Evolutionary conservation across 75 land plant genomes (phyloP).

Genomic region (Pinus taeda): DNA sequence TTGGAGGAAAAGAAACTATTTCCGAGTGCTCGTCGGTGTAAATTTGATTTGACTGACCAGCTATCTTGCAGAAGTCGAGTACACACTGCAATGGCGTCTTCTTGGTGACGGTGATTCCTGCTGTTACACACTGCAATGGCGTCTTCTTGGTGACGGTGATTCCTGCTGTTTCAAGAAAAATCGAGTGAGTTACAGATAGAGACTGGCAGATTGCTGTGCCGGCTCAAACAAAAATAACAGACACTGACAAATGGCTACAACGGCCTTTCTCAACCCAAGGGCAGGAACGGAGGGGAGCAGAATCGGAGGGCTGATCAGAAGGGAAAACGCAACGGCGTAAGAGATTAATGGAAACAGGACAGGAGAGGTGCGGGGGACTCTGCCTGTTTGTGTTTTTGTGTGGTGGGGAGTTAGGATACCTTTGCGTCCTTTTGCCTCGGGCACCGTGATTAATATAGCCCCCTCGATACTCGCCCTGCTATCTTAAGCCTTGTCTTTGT

Average conservation of each 20-base stretch:
- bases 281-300: not conserved
- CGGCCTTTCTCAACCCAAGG: not conserved
- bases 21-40: not conserved
- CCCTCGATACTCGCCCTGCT: constrained; percentile 15
- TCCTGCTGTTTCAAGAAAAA: not conserved
- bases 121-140: too few relatives aligned
- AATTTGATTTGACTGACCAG: too few relatives aligned
- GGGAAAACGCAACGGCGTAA: not conserved
- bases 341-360: not conserved
- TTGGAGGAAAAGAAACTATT: not conserved
- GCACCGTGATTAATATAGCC: not conserved
- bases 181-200: not conserved
- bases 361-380: not conserved
- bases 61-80: too few relatives aligned
- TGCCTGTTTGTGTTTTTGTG: not conserved
- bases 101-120: too few relatives aligned
- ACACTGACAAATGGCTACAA: not conserved
- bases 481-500: not conserved
- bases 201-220: not conserved
- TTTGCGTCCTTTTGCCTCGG: not conserved
- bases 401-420: not conserved
- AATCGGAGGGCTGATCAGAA: not conserved
- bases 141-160: too few relatives aligned
- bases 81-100: too few relatives aligned
- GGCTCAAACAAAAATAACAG: not conserved